Conservation (phyloP, 192 early-diverging fungal species). For the Coemansia pectinata region DNA sequence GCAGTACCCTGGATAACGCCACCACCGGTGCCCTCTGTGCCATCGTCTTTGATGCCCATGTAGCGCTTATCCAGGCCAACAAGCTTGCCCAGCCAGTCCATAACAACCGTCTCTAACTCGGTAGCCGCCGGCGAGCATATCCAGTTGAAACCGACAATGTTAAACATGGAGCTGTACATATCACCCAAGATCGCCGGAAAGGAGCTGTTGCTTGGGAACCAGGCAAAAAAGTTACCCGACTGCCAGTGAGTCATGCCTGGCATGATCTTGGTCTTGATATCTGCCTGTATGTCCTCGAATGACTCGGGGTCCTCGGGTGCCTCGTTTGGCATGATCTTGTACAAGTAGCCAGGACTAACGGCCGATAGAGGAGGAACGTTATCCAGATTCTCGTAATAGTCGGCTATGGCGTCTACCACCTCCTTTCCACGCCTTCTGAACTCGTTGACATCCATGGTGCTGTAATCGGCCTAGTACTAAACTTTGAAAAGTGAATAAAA, state of each 20-base stretch:
- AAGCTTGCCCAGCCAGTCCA: constrained; percentile 68
- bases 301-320: constrained; percentile 58
- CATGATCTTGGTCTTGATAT: constrained; percentile 62
- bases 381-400: constrained; percentile 62
- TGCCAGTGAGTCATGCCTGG: constrained; percentile 75
- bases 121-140: constrained; percentile 59
- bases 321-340: constrained; percentile 56
- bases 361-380: constrained; percentile 47
- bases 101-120: constrained; percentile 62
- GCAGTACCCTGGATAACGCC: constrained; percentile 69
- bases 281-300: constrained; percentile 45
- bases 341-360: constrained; percentile 64
- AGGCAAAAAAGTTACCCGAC: constrained; percentile 64
- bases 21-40: constrained; percentile 58
- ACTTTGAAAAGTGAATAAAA: background rate
- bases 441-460: constrained; percentile 55
- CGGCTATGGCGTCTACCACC: constrained; percentile 59
- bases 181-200: constrained; percentile 64
- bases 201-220: constrained; percentile 58
- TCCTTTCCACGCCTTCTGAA: constrained; percentile 64
- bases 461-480: background rate
- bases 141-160: constrained; percentile 59
- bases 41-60: constrained; percentile 44
- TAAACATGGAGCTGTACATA: constrained; percentile 64
- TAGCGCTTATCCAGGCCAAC: constrained; percentile 61